Evolutionary conservation across 495 filamentous ascomycete species (phyloP).

Genomic region (Bathelium albidoporum): DNA sequence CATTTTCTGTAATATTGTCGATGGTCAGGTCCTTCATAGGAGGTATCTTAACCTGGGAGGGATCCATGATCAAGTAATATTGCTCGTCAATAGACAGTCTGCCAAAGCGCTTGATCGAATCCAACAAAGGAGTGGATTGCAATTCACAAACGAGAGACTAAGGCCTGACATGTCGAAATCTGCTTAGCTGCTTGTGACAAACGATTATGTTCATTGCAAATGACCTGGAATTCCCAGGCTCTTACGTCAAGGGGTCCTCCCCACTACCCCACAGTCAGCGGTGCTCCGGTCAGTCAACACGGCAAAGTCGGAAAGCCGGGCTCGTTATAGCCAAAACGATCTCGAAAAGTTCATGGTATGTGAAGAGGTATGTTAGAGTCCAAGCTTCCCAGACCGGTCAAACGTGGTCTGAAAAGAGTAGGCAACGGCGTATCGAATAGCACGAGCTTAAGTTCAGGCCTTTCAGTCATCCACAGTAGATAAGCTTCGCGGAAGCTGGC

Average conservation of each 20-base stretch:
- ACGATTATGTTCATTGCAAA: neutral
- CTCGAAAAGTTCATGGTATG: too few relatives aligned
- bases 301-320: too few relatives aligned
- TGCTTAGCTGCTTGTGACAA: constrained; percentile 1
- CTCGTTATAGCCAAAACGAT: too few relatives aligned
- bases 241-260: neutral
- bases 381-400: neutral
- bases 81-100: neutral
- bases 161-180: neutral
- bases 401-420: too few relatives aligned
- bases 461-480: too few relatives aligned
- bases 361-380: too few relatives aligned
- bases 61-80: constrained; percentile 17
- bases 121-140: neutral
- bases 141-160: neutral
- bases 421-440: too few relatives aligned
- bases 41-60: constrained; percentile 25
- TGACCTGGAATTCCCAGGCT: neutral
- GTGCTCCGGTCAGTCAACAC: neutral
- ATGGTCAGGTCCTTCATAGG: constrained; percentile 35
- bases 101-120: neutral
- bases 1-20: constrained; percentile 38
- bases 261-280: neutral
- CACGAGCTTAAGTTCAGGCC: too few relatives aligned
- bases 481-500: too few relatives aligned